These are phyloP conservation scores for Phialemonium atrogriseum DNA, from an alignment of 2,329 filamentous ascomycete genomes.

Conservation along the genomic window DNA sequence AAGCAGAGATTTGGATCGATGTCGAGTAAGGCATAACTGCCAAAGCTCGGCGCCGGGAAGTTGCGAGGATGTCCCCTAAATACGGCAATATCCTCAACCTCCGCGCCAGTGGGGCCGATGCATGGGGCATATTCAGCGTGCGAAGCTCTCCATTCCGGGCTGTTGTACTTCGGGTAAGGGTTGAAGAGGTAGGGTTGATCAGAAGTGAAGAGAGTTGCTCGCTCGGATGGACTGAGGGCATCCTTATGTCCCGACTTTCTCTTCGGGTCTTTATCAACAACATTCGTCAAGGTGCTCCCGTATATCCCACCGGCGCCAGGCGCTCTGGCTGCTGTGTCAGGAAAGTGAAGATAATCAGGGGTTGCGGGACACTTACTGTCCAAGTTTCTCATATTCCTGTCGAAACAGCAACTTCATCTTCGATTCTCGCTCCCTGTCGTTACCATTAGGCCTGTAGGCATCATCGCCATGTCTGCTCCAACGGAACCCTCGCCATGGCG, in stretches of 20 bases:
- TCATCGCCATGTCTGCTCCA: too few species aligned
- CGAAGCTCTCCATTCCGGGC: constrained; percentile 46
- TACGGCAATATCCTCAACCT: constrained; percentile 52
- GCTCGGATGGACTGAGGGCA: constrained; percentile 16
- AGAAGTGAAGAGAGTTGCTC: constrained; percentile 26
- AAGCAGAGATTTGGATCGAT: constrained; percentile 58
- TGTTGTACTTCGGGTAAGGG: constrained; percentile 66
- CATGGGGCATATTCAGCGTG: constrained; percentile 56
- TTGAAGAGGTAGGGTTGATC: constrained; percentile 51
- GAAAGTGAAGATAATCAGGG: constrained; percentile 16
- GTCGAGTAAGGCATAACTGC: constrained; percentile 51
- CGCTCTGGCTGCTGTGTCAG: too few species aligned
- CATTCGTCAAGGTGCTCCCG: constrained; percentile 42
- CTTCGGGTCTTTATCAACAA: constrained; percentile 29
- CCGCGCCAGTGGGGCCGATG: constrained; percentile 52
- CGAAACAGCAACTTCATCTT: constrained; percentile 22
- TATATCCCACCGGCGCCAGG: constrained; percentile 44
- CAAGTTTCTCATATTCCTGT: constrained; percentile 29
- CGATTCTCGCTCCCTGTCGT: constrained; percentile 6
- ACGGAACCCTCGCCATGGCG: too few species aligned
- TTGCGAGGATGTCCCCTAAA: constrained; percentile 52
- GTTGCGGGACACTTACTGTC: constrained; percentile 19
- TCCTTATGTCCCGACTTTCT: constrained; percentile 19
- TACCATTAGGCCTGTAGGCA: too few species aligned
- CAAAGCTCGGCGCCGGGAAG: constrained; percentile 55